Percentiles rank a stretch among this genome's conserved stretches.
phyloP scores from a whole-genome alignment of 169 alveolate species.

The Eimeria necatrix region DNA sequence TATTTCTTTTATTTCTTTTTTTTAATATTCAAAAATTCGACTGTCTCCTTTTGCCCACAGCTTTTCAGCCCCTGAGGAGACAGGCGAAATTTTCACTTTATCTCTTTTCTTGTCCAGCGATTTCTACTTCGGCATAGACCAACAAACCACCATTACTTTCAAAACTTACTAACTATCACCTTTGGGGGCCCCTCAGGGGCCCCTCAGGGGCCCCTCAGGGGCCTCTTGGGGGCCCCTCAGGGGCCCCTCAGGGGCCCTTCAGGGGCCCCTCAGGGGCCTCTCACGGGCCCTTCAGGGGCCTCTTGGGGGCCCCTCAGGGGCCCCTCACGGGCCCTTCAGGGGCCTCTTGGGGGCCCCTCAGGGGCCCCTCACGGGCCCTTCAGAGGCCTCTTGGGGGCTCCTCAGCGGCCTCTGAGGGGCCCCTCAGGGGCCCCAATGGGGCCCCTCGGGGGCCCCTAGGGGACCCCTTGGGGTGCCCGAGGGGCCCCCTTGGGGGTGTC shows the following conservation, averaged over 20 bases:
- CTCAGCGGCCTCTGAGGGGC: too few relatives aligned
- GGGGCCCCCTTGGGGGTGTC: background rate
- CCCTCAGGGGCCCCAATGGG: background rate
- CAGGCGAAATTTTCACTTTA: conserved; percentile 26
- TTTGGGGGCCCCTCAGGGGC: background rate
- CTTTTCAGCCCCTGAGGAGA: conserved; percentile 63
- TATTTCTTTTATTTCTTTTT: too few relatives aligned
- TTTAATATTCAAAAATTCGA: too few relatives aligned
- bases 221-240: background rate
- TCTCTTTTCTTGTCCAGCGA: conserved; percentile 66
- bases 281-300: too few relatives aligned
- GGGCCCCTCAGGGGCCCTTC: too few relatives aligned
- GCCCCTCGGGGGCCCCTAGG: too few relatives aligned
- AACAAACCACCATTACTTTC: conserved; percentile 10
- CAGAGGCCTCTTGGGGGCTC: too few relatives aligned
- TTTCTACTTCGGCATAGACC: conserved; percentile 64
- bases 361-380: too few relatives aligned
- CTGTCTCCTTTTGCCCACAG: background rate
- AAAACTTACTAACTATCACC: background rate
- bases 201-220: background rate
- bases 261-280: background rate
- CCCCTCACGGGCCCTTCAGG: too few relatives aligned
- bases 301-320: too few relatives aligned
- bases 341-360: too few relatives aligned
- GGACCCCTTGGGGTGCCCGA: too few relatives aligned